Conservation (phyloP, 2,329 filamentous ascomycete genomes). For the Ceratocystis eucalypticola region DNA sequence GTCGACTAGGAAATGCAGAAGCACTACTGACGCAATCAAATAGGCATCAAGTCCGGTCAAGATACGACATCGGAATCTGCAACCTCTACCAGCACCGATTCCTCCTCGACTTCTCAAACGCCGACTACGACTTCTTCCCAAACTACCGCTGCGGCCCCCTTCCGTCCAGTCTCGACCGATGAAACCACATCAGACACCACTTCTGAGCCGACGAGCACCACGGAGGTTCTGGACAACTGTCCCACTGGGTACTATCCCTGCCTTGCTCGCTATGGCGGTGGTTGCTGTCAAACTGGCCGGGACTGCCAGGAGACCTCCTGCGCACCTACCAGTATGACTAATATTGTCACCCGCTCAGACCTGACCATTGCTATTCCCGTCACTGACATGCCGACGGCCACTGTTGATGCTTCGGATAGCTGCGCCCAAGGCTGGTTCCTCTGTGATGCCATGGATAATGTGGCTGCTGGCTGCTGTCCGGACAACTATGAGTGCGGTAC, state of each 20-base stretch:
- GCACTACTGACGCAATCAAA: not conserved
- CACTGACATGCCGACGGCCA: slow-evolving; percentile 32
- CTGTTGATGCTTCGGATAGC: slow-evolving; percentile 27
- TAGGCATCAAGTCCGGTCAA: slow-evolving; percentile 19
- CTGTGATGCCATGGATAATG: slow-evolving; percentile 42
- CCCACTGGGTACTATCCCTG: slow-evolving; percentile 90
- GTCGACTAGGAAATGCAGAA: not conserved
- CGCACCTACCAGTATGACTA: slow-evolving; percentile 45
- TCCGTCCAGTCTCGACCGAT: slow-evolving; percentile 22
- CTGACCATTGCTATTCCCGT: slow-evolving; percentile 57
- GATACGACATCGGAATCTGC: slow-evolving; percentile 26
- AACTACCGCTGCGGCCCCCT: slow-evolving; percentile 24
- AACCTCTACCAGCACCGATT: slow-evolving; percentile 19
- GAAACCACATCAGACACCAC: slow-evolving; percentile 29
- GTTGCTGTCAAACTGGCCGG: slow-evolving; percentile 76
- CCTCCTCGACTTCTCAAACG: slow-evolving; percentile 22
- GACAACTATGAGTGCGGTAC: slow-evolving; percentile 59
- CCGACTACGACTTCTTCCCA: slow-evolving; percentile 32
- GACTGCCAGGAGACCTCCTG: slow-evolving; percentile 75
- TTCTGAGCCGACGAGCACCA: slow-evolving; percentile 25
- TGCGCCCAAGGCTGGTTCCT: slow-evolving; percentile 76
- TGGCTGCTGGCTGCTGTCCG: slow-evolving; percentile 73
- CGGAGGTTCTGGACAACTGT: slow-evolving; percentile 38
- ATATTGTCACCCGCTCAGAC: slow-evolving; percentile 48
- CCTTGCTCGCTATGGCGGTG: slow-evolving; percentile 66